Evolutionary conservation across 176 grass and related monocot genomes (phyloP).

Genomic region (Cenchrus purpureus): DNA sequence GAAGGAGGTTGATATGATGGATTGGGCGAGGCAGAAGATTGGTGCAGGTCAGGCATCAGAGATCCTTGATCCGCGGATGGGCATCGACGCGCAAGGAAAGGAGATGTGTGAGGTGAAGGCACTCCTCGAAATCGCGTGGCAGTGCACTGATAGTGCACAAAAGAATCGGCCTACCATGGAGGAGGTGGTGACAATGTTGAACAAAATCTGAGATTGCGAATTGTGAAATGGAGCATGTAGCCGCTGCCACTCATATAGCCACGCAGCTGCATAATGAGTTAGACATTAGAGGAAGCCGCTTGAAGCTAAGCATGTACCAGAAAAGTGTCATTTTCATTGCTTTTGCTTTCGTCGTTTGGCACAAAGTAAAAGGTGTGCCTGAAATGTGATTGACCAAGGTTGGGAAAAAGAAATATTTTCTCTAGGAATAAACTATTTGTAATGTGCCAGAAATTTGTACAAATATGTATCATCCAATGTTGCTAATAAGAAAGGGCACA

Average conservation of each 20-base stretch:
- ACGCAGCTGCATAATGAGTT: not conserved
- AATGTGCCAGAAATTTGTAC: not conserved
- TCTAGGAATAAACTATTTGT: not conserved
- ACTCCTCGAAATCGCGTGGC: slow-evolving; percentile 46
- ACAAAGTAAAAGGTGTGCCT: not conserved
- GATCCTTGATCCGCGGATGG: slow-evolving; percentile 57
- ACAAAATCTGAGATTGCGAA: slow-evolving; percentile 30
- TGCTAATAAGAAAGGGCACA: not conserved
- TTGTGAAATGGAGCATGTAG: not conserved
- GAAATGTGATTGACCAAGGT: not conserved
- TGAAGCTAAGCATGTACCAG: not conserved
- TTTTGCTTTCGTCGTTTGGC: no score
- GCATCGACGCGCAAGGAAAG: not conserved
- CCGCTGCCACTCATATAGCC: not conserved
- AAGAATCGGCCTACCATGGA: slow-evolving; percentile 58
- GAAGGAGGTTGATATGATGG: slow-evolving; percentile 50
- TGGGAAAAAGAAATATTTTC: not conserved
- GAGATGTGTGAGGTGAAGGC: slow-evolving; percentile 38
- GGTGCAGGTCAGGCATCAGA: slow-evolving; percentile 12
- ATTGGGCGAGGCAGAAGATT: slow-evolving; percentile 60
- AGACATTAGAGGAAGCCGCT: not conserved
- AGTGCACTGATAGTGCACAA: slow-evolving; percentile 35
- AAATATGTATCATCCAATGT: not conserved
- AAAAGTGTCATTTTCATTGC: not conserved
- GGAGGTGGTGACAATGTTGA: slow-evolving; percentile 44